Percentiles rank a stretch among this genome's conserved stretches.
These are phyloP conservation scores for Diaporthe citrichinensis DNA, from an alignment of 2,329 filamentous ascomycete species.

Conservation along the genomic window DNA sequence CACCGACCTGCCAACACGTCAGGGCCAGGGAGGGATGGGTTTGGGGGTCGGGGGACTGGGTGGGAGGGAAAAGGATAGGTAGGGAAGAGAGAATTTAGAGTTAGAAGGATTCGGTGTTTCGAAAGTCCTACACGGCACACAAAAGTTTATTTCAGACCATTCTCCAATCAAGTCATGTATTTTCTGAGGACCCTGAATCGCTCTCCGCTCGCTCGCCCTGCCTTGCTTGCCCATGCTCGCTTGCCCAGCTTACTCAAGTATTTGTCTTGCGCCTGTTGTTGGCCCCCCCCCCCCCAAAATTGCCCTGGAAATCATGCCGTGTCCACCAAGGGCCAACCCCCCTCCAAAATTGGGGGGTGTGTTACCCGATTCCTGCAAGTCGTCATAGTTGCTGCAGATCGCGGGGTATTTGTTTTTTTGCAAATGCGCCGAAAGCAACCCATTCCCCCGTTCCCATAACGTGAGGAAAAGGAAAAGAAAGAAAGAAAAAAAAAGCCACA, in stretches of 20 bases:
- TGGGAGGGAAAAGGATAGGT: not conserved
- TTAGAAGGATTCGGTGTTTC: slow-evolving; percentile 29
- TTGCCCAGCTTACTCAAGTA: not conserved
- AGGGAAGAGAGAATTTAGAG: slow-evolving; percentile 7
- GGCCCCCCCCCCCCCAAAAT: no score
- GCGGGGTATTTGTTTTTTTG: slow-evolving; percentile 18
- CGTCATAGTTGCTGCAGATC: slow-evolving; percentile 22
- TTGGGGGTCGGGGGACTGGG: not conserved
- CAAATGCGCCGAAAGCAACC: not conserved
- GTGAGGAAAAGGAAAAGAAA: not conserved
- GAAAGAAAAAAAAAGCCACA: not conserved
- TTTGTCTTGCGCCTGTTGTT: not conserved
- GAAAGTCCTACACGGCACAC: slow-evolving; percentile 14
- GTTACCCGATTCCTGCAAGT: slow-evolving; percentile 18
- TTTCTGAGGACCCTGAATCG: slow-evolving; percentile 16
- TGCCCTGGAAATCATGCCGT: slow-evolving; percentile 18
- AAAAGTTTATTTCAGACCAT: slow-evolving; percentile 9
- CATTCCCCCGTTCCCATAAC: not conserved
- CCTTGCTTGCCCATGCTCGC: not conserved
- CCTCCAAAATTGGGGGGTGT: not conserved
- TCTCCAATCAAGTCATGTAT: slow-evolving; percentile 6
- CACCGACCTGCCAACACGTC: slow-evolving; percentile 10
- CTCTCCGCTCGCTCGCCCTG: not conserved
- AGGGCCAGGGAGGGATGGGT: not conserved
- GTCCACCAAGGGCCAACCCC: not conserved